phyloP scores from a whole-genome alignment of 2,329 filamentous ascomycete species.

The Aspergillus pseudonomiae region DNA sequence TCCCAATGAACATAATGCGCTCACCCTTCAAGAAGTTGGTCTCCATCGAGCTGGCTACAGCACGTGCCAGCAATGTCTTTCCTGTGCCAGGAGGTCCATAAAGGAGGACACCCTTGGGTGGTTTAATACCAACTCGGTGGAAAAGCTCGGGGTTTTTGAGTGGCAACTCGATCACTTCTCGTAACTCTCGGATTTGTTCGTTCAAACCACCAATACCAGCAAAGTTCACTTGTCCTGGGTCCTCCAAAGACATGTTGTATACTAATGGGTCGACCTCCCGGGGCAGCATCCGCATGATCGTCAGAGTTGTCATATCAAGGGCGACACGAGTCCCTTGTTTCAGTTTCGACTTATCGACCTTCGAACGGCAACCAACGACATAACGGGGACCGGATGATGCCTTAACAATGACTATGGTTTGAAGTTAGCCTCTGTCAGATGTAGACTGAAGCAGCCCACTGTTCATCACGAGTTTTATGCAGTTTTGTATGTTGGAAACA shows the following conservation, averaged over 20 bases:
- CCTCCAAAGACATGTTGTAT: slow-evolving; percentile 99
- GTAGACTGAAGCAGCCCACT: not conserved
- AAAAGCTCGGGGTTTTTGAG: slow-evolving; percentile 99
- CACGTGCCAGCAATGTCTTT: slow-evolving; percentile 91
- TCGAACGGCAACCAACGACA: slow-evolving; percentile 96
- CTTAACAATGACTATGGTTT: slow-evolving; percentile 84
- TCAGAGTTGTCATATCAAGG: slow-evolving; percentile 98
- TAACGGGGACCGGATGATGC: slow-evolving; percentile 96
- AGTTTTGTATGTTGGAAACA: not conserved
- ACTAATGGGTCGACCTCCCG: slow-evolving; percentile 97
- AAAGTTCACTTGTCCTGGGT: slow-evolving; percentile 96
- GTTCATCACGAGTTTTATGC: not conserved
- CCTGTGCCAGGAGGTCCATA: slow-evolving; percentile 97
- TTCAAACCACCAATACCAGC: slow-evolving; percentile 96
- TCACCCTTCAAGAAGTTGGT: slow-evolving; percentile 97
- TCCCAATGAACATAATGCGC: slow-evolving; percentile 20
- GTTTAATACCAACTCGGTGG: slow-evolving; percentile 95
- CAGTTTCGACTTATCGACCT: slow-evolving; percentile 95
- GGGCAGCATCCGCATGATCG: slow-evolving; percentile 99
- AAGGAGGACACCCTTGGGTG: slow-evolving; percentile 92
- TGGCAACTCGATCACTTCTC: slow-evolving; percentile 96
- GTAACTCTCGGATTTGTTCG: slow-evolving; percentile 94
- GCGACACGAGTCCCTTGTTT: slow-evolving; percentile 98
- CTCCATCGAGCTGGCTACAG: slow-evolving; percentile 93
- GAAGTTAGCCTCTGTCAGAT: slow-evolving; percentile 23